Conservation (phyloP, 2,329 filamentous ascomycete species). For the Penicillium decumbens region DNA sequence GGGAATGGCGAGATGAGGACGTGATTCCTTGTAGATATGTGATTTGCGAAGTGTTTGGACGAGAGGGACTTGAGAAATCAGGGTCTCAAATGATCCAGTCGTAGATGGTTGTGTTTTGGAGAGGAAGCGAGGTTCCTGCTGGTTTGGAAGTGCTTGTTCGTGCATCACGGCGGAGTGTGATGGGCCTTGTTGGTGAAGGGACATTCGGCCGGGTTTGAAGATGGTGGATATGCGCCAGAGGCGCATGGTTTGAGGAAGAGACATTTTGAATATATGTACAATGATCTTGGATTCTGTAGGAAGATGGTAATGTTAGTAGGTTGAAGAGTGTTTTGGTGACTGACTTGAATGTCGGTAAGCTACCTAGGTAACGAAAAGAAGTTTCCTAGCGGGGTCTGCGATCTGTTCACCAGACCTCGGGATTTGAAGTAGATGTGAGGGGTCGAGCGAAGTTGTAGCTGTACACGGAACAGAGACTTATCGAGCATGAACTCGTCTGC, state of each 20-base stretch:
- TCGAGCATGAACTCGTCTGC: background rate
- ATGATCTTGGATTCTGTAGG: background rate
- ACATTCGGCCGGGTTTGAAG: slow-evolving; percentile 3
- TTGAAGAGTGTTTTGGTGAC: background rate
- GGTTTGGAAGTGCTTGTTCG: slow-evolving; percentile 20
- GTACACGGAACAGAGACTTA: background rate
- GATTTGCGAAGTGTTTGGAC: slow-evolving; percentile 60
- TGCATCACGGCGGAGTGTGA: slow-evolving; percentile 22
- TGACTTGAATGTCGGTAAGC: background rate
- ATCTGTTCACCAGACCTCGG: background rate
- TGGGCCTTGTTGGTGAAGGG: slow-evolving; percentile 22
- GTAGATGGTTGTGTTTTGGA: slow-evolving; percentile 1
- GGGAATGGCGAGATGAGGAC: slow-evolving; percentile 81
- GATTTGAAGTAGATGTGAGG: background rate
- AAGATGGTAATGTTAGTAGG: background rate
- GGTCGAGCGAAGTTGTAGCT: background rate
- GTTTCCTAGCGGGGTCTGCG: slow-evolving; percentile 1
- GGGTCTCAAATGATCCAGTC: slow-evolving; percentile 19
- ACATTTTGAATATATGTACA: slow-evolving; percentile 2
- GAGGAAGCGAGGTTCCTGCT: slow-evolving; percentile 5
- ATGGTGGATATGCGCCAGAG: slow-evolving; percentile 9
- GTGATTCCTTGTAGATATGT: slow-evolving; percentile 63
- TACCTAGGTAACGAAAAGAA: slow-evolving; percentile 7
- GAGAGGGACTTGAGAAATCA: slow-evolving; percentile 57
- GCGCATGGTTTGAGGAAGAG: slow-evolving; percentile 10